Evolutionary conservation across 257 asterid species (phyloP), one percentile per base, ranked within the genome.

Genomic region (Penstemon eatonii): DNA sequence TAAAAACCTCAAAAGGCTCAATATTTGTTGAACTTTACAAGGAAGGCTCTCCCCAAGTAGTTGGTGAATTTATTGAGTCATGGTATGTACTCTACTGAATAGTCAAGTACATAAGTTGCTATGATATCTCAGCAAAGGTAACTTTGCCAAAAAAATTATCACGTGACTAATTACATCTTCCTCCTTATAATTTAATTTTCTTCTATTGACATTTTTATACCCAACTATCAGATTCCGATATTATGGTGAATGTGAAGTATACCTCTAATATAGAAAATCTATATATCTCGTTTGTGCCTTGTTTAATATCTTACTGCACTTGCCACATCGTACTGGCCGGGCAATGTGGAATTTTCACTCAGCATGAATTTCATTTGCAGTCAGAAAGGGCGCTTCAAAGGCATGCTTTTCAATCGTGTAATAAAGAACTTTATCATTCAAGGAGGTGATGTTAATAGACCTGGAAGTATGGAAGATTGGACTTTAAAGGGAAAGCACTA

Each of bases 401-500:
- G 97, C 71, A 90, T 90, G 97, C 86, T 71, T 65, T 90, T 93
- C 78, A 88, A 72, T 78, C 96, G 87, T 67, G 95, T 93, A 49
- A 87, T 93, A 70, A 93, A 93, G 86, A 82, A 93, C 83, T 93
- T 93, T 61, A 86, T 93, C 61, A 81, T 93, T 63, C 99, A 93
- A 81, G 98, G 97, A 69, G 90, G 99, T 59, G 85, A 84, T 74
- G 81, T 79, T 60, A 90, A 84, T 60, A 82, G 81, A 73, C 84
- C 84, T 37, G 97, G 82, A 68, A 76, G 80, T 37, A 80, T 86
- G 7, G 96, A 85, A 74, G 94, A 93, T 74, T 93, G 99, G 99
- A 90, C 97, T 71, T 80, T 78, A 3, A 89, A 87, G 76, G 98
- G 96, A 81, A 90, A 90, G 76, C 90, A 90, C 63, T 88, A 90